Base-by-base conservation (phyloP, 345 rosid genomes). In the Passiflora organensis region DNA sequence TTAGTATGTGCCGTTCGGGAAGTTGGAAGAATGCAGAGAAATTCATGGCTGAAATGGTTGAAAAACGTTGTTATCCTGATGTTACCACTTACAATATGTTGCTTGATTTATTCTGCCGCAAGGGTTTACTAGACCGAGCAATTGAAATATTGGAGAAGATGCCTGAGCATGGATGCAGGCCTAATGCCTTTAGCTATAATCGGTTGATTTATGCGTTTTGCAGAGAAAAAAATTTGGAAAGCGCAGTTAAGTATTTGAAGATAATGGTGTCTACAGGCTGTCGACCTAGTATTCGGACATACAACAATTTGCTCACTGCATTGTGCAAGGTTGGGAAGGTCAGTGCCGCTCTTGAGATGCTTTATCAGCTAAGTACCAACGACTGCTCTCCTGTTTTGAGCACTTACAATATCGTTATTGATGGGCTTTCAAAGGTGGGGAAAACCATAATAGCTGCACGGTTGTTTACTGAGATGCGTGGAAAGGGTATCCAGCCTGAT, bases 1-100 rank as follows among this genome's bases (percentile, higher is more conserved):
- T 83, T 71, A 77, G 86, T 18, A 89, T 91, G 6, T 62, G 82
- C 0, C 95, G 90, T 45, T 44, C 91, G 89, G 59, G 85, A 83
- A 79, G 98, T 70, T 84, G 91, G 98, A 82, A 71, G 82, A 95
- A 91, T 45, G 96, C 96, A 0, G 95, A 91, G 73, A 82, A 48
- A 67, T 77, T 87, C 16, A 69, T 91, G 32, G 69, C 84, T 53
- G 86, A 88, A 18, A 88, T 86, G 96, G 69, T 81, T 37, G 51
- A 69, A 1, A 86, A 82, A 71, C 93, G 95, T 34, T 88, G 88
- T 63, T 72, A 88, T 8, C 93, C 96, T n/a, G 80, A 84, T 54
- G 91, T 83, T 62, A 89, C 82, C 65, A 88, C 96, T 62, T 91
- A 80, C 78, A 91, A 86, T 43, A 91, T 88, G 57, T 67, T 91